Conservation (phyloP, 768 basidiomycete species). For the Mycena vulgaris region DNA sequence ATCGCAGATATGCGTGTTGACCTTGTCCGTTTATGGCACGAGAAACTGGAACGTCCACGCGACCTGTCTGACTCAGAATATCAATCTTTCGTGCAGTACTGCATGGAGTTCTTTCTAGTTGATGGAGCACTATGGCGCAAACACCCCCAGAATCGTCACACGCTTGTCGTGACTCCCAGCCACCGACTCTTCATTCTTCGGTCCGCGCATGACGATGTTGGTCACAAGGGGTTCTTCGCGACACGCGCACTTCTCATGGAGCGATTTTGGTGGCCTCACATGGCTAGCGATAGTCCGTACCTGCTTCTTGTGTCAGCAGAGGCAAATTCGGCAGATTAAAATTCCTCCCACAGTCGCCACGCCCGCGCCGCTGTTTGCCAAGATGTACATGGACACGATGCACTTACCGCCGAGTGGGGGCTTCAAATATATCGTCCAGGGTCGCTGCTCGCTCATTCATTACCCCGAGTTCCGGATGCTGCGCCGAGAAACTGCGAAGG, state of each 20-base stretch:
- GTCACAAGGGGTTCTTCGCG: background rate
- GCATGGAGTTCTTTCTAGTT: too few relatives aligned
- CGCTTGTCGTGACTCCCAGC: too few relatives aligned
- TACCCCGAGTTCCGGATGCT: slow-evolving; percentile 9
- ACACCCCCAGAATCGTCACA: too few relatives aligned
- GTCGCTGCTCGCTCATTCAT: slow-evolving; percentile 17
- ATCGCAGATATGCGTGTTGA: slow-evolving; percentile 18
- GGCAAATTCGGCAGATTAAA: slow-evolving; percentile 32
- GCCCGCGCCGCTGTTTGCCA: slow-evolving; percentile 26
- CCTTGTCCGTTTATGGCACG: slow-evolving; percentile 29
- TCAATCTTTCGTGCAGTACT: too few relatives aligned
- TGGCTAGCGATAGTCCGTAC: slow-evolving; percentile 35
- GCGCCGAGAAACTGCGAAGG: slow-evolving; percentile 13
- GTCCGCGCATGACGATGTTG: too few relatives aligned
- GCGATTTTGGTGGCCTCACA: slow-evolving; percentile 44
- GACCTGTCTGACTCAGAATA: too few relatives aligned
- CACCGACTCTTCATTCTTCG: too few relatives aligned
- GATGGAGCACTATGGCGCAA: too few relatives aligned
- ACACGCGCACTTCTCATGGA: slow-evolving; percentile 29
- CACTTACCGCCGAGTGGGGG: too few relatives aligned
- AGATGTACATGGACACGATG: slow-evolving; percentile 25
- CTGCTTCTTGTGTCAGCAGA: slow-evolving; percentile 42
- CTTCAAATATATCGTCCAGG: slow-evolving; percentile 22
- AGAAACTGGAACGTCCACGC: slow-evolving; percentile 27
- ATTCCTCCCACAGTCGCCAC: slow-evolving; percentile 32